Evolutionary conservation across 1,284 basidiomycete species (phyloP).

Genomic region (Pisolithus thermaeus): DNA sequence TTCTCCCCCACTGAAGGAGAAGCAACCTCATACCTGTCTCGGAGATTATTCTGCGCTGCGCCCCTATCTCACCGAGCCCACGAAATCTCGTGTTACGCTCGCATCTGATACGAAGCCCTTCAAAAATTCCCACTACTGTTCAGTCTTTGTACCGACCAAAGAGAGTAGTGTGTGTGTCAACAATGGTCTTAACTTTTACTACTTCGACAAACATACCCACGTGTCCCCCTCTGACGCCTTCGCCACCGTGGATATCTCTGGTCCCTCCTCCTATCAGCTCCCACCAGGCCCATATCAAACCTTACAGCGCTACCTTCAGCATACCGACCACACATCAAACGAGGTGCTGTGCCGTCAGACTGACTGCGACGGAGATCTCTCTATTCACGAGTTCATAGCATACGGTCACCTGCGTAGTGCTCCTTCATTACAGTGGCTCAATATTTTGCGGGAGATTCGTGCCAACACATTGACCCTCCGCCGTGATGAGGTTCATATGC

Average conservation of each 20-base stretch:
- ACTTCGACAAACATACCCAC: neutral
- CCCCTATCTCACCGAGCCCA: neutral
- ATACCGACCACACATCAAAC: slow-evolving; percentile 26
- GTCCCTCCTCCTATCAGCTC: slow-evolving; percentile 10
- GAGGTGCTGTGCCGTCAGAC: too few species aligned
- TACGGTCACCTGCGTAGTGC: too few species aligned
- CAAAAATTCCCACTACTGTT: neutral
- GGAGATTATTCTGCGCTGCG: too few species aligned
- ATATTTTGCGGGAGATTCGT: too few species aligned
- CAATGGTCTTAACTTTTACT: too few species aligned
- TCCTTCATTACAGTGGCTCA: too few species aligned
- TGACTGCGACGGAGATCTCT: too few species aligned
- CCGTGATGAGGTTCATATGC: too few species aligned
- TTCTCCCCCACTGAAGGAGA: slow-evolving; percentile 1
- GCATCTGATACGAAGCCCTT: neutral
- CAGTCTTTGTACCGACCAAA: neutral
- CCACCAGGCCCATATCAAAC: slow-evolving; percentile 11
- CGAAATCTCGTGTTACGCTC: neutral
- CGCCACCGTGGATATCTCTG: slow-evolving; percentile 2
- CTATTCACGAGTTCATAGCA: too few species aligned
- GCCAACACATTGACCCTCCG: too few species aligned
- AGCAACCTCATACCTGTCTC: slow-evolving; percentile 12
- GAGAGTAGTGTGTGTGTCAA: neutral
- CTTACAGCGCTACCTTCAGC: slow-evolving; percentile 17
- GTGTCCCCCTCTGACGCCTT: slow-evolving; percentile 12